Evolutionary conservation across 140 eudicot genomes (phyloP).

Genomic region (Bidens hawaiensis): DNA sequence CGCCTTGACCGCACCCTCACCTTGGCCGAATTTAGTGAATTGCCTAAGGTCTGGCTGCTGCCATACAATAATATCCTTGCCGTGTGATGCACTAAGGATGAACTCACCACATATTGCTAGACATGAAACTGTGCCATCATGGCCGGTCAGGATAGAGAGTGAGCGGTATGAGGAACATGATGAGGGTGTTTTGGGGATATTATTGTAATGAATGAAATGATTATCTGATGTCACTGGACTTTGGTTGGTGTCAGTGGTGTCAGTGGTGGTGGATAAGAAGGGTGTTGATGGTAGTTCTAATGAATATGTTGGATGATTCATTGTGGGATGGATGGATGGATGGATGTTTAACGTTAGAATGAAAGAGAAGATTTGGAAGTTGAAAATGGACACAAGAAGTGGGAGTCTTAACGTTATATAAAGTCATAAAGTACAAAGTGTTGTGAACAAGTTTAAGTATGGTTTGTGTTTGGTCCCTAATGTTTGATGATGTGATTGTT

Average conservation of each 20-base stretch:
- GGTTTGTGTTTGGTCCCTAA: neutral
- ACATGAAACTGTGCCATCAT: constrained; percentile 66
- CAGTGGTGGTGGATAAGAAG: constrained; percentile 28
- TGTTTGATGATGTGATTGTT: neutral
- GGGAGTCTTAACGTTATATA: constrained; percentile 17
- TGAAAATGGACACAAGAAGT: constrained; percentile 19
- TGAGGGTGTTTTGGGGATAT: constrained; percentile 28
- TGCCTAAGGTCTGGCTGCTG: constrained; percentile 83
- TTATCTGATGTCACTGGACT: constrained; percentile 37
- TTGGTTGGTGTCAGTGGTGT: constrained; percentile 28
- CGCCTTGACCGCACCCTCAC: constrained; percentile 83
- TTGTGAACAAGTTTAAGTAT: neutral
- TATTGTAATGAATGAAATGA: constrained; percentile 25
- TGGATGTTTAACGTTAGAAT: constrained; percentile 24
- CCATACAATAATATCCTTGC: constrained; percentile 86
- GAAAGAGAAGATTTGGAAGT: constrained; percentile 1
- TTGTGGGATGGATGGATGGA: constrained; percentile 13
- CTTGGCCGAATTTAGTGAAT: constrained; percentile 76
- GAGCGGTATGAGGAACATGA: constrained; percentile 46
- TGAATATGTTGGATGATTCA: constrained; percentile 17
- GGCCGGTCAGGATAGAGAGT: constrained; percentile 69
- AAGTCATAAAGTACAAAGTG: constrained; percentile 5
- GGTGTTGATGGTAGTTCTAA: constrained; percentile 33
- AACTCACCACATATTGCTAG: constrained; percentile 82
- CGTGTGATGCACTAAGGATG: constrained; percentile 83